These are phyloP conservation scores for Ensete glaucum DNA, from an alignment of 176 grass and related monocot species.

Conservation along the genomic window DNA sequence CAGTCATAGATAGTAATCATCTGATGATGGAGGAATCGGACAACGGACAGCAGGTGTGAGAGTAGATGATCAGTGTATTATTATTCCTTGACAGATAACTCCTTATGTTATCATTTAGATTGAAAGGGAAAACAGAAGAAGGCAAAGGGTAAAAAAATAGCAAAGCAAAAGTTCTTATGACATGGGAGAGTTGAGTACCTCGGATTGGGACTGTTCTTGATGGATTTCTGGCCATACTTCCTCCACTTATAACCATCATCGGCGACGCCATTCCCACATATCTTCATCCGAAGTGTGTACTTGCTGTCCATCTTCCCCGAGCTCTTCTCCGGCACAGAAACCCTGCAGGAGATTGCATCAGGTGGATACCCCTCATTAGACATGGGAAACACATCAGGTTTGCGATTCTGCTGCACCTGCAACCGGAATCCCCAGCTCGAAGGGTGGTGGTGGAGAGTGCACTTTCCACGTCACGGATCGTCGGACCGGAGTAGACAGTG, in stretches of 20 bases:
- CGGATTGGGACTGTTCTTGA: slow-evolving; percentile 96
- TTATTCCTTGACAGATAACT: no score
- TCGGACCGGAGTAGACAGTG: slow-evolving; percentile 83
- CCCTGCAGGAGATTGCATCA: slow-evolving; percentile 4
- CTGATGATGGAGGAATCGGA: no score
- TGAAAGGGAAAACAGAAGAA: no score
- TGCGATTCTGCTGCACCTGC: slow-evolving; percentile 26
- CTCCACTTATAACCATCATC: slow-evolving; percentile 99
- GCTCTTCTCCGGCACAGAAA: slow-evolving; percentile 63
- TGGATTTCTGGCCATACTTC: slow-evolving; percentile 92
- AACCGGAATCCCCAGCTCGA: slow-evolving; percentile 14
- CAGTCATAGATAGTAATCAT: no score
- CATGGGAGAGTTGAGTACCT: slow-evolving; percentile 30
- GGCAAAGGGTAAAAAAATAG: background rate
- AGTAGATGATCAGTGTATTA: no score
- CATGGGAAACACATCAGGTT: background rate
- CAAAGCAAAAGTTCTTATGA: background rate
- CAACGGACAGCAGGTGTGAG: no score
- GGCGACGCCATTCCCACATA: slow-evolving; percentile 37
- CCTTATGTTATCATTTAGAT: background rate
- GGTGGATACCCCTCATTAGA: background rate
- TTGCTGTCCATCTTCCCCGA: slow-evolving; percentile 81
- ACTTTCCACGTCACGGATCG: slow-evolving; percentile 73
- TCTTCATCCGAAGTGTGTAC: slow-evolving; percentile 77
- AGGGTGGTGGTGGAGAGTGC: slow-evolving; percentile 52